Base-by-base conservation (phyloP, 148 eudicot genomes). In the Rhododendron henanense region DNA sequence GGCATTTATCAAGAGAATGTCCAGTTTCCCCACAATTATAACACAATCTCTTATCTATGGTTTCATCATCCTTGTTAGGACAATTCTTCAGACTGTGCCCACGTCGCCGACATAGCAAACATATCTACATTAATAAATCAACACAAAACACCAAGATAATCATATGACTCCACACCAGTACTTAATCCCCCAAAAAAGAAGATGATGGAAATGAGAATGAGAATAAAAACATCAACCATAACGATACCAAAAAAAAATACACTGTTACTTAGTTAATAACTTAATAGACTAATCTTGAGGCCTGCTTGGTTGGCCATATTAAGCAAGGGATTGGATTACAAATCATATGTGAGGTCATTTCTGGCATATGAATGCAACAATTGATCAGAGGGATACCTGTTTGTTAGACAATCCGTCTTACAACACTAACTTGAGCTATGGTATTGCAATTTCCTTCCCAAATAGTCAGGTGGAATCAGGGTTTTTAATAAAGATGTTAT, bases 41-140 rank as follows among this genome's bases (percentile, higher is more conserved):
- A 81, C 99, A 96, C 88, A 95, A 73, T 85, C 91, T 96, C 87
- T 88, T 89, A 73, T 94, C 98, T 73, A 78, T 78, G 14, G 88
- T 86, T 76, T 93, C 94, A 15, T 91, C 94, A 57, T 65, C 88
- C 90, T 94, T 92, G 85, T 94, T 90, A 2, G 90, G 92, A 87
- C 99, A 96, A 85, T 93, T 95, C 93, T 94, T 95, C 84, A 96
- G 90, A 86, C 94, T 92, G 88, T 96, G 99, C 53, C 99, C 99
- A 65, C 94, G 95, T 84, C 87, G 93, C 69, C 99, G 95, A 90
- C 99, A 96, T 44, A 84, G 90, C 88, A 96, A 91, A 89, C 99
- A 96, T 81, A 90, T 95, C 99, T 96, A 90, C 88, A 89, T 47
- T 71, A 82, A 90, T 86, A 75, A 23, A 79, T 23, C 77, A 13